These are phyloP conservation scores for Botrytis pseudocinerea DNA, from an alignment of 2,329 filamentous ascomycete species.

Conservation along the genomic window DNA sequence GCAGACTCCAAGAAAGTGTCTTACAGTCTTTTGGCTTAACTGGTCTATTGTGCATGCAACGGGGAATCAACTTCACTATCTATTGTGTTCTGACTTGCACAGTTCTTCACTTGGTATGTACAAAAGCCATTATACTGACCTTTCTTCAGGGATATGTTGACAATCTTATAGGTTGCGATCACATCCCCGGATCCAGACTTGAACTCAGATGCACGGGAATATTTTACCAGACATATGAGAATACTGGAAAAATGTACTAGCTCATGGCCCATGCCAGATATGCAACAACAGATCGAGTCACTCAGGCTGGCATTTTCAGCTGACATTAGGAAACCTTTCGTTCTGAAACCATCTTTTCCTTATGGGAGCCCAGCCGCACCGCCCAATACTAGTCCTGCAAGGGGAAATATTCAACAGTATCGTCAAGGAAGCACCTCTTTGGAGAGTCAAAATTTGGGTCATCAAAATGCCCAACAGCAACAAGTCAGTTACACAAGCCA, in stretches of 20 bases:
- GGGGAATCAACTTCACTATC: conserved; percentile 94
- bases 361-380: conserved; percentile 68
- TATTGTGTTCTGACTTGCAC: conserved; percentile 89
- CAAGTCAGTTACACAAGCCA: conserved; percentile 66
- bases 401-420: conserved; percentile 33
- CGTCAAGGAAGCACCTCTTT: conserved; percentile 34
- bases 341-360: conserved; percentile 83
- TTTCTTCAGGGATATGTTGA: conserved; percentile 24
- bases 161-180: conserved; percentile 69
- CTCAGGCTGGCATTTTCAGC: conserved; percentile 89
- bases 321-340: conserved; percentile 80
- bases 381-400: conserved; percentile 33
- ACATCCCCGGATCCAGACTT: conserved; percentile 90
- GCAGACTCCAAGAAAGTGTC: conserved; percentile 82
- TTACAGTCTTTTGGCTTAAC: conserved; percentile 73
- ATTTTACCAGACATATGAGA: conserved; percentile 91
- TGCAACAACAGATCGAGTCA: conserved; percentile 86
- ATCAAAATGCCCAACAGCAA: conserved; percentile 52
- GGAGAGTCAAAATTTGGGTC: conserved; percentile 51
- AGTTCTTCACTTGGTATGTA: conserved; percentile 84
- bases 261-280: conserved; percentile 84
- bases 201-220: conserved; percentile 80
- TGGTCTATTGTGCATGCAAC: conserved; percentile 86
- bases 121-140: background rate
- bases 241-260: conserved; percentile 82